Percentiles rank a stretch among this genome's conserved stretches.
Evolutionary conservation across 1,139 yeast species (phyloP).

Genomic region (Yamadazyma blattariae): DNA sequence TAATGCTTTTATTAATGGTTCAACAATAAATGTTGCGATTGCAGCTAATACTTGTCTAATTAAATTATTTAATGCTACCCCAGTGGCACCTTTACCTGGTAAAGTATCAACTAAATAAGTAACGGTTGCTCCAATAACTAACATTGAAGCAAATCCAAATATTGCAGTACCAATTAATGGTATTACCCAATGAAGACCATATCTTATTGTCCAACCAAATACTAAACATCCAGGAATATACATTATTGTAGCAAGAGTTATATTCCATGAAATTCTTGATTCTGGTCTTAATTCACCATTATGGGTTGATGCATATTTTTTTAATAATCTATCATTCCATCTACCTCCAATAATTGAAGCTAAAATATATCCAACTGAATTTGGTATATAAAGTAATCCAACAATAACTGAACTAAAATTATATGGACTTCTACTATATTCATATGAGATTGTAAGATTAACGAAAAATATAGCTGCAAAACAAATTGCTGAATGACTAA

Average conservation of each 20-base stretch:
- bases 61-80: conserved; percentile 79
- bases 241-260: conserved; percentile 58
- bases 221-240: conserved; percentile 67
- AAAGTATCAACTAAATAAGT: conserved; percentile 82
- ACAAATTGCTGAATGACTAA: conserved; percentile 62
- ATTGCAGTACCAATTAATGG: conserved; percentile 78
- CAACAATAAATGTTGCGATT: conserved; percentile 69
- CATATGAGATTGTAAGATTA: conserved; percentile 69
- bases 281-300: conserved; percentile 74
- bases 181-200: conserved; percentile 67
- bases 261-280: conserved; percentile 74
- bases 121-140: conserved; percentile 76
- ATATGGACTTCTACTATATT: conserved; percentile 65
- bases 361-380: conserved; percentile 70
- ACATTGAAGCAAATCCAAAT: conserved; percentile 82
- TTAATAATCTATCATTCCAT: conserved; percentile 68
- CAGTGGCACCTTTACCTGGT: conserved; percentile 89
- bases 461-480: conserved; percentile 70
- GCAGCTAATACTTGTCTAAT: conserved; percentile 75
- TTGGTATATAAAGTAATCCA: conserved; percentile 80
- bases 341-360: conserved; percentile 78
- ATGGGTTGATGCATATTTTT: conserved; percentile 50
- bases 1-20: conserved; percentile 60
- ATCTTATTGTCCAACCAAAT: conserved; percentile 79
- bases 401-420: conserved; percentile 61